phyloP scores from a whole-genome alignment of 129 eudicot species.

The Flaveria robusta region DNA sequence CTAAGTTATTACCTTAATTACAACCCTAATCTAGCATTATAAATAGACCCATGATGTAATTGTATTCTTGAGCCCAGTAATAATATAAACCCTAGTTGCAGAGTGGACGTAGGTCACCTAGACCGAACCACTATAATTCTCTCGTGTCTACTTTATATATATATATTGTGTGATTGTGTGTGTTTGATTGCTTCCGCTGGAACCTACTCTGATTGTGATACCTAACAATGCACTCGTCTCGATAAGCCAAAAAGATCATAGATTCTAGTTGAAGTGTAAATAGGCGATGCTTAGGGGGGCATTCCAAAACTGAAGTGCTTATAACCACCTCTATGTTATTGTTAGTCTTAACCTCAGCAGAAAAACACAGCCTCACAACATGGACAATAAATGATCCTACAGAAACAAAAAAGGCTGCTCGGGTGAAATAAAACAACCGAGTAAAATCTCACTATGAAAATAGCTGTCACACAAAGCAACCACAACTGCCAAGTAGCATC shows the following conservation, averaged over 20 bases:
- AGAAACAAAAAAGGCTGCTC: slow-evolving; percentile 2
- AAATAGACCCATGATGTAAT: too few relatives aligned
- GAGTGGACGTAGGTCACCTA: too few relatives aligned
- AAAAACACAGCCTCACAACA: neutral
- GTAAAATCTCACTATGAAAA: neutral
- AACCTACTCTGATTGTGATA: too few relatives aligned
- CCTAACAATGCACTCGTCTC: slow-evolving; percentile 7
- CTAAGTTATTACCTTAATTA: too few relatives aligned
- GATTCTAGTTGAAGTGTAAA: slow-evolving; percentile 18
- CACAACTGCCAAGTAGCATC: too few relatives aligned
- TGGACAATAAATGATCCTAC: neutral
- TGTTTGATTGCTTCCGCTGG: too few relatives aligned
- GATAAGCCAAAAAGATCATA: slow-evolving; percentile 2
- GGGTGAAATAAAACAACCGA: slow-evolving; percentile 7
- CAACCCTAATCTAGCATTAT: too few relatives aligned
- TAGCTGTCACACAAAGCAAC: neutral
- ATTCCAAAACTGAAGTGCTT: neutral
- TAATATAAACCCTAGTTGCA: too few relatives aligned
- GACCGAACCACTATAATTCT: too few relatives aligned
- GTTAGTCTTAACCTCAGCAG: neutral
- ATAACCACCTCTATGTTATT: slow-evolving; percentile 4
- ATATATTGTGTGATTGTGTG: too few relatives aligned
- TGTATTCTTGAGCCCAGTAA: too few relatives aligned
- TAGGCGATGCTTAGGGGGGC: neutral
- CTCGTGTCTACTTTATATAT: too few relatives aligned